A percentile compares a stretch with the other conserved stretches of the same genome.
Evolutionary conservation across 768 basidiomycete genomes (phyloP).

Genomic region (Aureoboletus auriporus): DNA sequence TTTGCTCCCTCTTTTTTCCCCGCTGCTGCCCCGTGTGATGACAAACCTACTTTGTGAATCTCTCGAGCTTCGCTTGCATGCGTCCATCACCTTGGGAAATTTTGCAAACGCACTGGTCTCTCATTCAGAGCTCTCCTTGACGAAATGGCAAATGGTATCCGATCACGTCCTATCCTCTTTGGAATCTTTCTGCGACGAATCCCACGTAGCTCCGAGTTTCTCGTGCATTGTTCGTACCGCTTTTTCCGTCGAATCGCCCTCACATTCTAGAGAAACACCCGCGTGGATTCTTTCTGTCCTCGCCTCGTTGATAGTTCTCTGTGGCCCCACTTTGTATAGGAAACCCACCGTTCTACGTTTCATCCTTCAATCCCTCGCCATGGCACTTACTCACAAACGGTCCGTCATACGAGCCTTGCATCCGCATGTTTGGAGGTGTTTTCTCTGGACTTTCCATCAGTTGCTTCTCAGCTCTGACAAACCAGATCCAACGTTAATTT

Average conservation of each 20-base stretch:
- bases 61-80: constrained; percentile 16
- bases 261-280: constrained; percentile 26
- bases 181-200: constrained; percentile 12
- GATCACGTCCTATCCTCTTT: constrained; percentile 25
- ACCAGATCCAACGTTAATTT: constrained; percentile 24
- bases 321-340: constrained; percentile 41
- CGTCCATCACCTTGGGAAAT: constrained; percentile 20
- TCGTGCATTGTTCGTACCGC: constrained; percentile 25
- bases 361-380: constrained; percentile 33
- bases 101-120: constrained; percentile 27
- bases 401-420: constrained; percentile 36
- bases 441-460: constrained; percentile 53
- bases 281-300: constrained; percentile 43
- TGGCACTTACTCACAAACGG: constrained; percentile 32
- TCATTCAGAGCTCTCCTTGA: constrained; percentile 29
- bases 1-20: constrained; percentile 16
- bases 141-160: constrained; percentile 24
- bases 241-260: constrained; percentile 19
- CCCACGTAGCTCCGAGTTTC: constrained; percentile 14
- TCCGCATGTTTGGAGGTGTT: constrained; percentile 47
- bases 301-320: constrained; percentile 46
- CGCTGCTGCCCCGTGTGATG: constrained; percentile 21
- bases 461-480: constrained; percentile 26
- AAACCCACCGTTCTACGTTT: constrained; percentile 36
- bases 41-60: constrained; percentile 12